Conservation (phyloP, 2,329 filamentous ascomycete genomes). For the Xylaria sp. region DNA sequence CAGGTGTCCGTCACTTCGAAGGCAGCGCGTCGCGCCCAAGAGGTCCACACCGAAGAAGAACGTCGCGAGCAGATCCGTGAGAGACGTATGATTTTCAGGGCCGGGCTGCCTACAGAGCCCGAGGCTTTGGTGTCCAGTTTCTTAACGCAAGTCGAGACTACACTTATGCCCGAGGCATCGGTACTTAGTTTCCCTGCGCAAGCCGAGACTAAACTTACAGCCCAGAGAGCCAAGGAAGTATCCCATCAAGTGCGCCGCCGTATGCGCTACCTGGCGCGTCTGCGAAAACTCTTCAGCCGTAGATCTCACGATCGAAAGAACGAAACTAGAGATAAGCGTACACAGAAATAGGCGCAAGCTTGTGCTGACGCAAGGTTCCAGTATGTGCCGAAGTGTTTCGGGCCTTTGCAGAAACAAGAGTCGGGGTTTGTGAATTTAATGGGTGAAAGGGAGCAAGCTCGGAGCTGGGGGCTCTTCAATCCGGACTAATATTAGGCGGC, state of each 20-base stretch:
- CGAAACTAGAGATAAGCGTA: no score
- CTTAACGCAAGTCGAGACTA: neutral
- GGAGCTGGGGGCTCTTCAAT: no score
- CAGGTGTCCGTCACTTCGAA: neutral
- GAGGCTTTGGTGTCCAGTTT: neutral
- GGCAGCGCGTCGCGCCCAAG: no score
- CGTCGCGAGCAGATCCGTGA: neutral
- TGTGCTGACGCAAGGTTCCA: neutral
- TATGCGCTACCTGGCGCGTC: no score
- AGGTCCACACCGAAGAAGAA: no score
- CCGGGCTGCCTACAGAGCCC: neutral
- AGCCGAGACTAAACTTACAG: neutral
- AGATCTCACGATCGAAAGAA: no score
- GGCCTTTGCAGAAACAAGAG: neutral
- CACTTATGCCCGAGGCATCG: neutral
- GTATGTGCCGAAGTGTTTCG: neutral
- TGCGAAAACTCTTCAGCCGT: no score
- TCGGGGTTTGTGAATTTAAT: no score
- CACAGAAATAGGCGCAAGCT: neutral
- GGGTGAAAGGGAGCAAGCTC: no score
- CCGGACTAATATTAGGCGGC: no score
- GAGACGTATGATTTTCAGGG: neutral
- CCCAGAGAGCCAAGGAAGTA: no score
- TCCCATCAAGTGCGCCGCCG: neutral
- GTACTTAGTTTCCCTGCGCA: neutral